These are phyloP conservation scores for Nicotiana sylvestris DNA, from an alignment of 257 asterid species.

Conservation along the genomic window DNA sequence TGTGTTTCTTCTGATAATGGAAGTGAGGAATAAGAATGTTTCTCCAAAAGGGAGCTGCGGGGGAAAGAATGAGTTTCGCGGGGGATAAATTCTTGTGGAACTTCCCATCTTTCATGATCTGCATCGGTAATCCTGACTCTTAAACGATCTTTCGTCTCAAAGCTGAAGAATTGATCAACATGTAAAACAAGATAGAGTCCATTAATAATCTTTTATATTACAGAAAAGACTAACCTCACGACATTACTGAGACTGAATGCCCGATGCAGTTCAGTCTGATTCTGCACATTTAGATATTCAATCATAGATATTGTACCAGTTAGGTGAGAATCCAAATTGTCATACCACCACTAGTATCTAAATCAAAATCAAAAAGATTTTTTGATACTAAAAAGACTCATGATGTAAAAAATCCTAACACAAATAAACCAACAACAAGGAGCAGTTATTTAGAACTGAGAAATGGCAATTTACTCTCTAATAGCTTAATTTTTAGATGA, in stretches of 20 bases:
- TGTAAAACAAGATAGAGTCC: neutral
- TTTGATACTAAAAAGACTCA: too few species aligned
- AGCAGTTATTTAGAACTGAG: too few species aligned
- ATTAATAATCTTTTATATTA: neutral
- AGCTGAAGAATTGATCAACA: conserved; percentile 10
- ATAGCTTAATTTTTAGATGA: too few species aligned
- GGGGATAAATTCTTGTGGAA: conserved; percentile 10
- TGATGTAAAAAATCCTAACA: too few species aligned
- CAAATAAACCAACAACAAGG: too few species aligned
- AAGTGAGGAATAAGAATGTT: neutral
- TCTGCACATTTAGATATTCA: too few species aligned
- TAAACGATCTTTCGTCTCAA: conserved; percentile 7
- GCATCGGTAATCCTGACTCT: conserved; percentile 16
- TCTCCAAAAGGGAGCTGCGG: neutral
- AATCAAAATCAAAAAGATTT: too few species aligned
- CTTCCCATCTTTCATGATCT: conserved; percentile 15
- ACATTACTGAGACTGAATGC: neutral
- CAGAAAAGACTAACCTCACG: neutral
- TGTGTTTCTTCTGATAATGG: neutral
- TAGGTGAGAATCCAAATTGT: too few species aligned
- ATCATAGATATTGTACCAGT: too few species aligned
- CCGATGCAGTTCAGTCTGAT: neutral
- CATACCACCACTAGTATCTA: too few species aligned
- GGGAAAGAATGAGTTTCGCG: neutral
- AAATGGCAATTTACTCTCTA: too few species aligned